phyloP scores from a whole-genome alignment of 2,329 filamentous ascomycete genomes.

The Aspergillus sojae region DNA sequence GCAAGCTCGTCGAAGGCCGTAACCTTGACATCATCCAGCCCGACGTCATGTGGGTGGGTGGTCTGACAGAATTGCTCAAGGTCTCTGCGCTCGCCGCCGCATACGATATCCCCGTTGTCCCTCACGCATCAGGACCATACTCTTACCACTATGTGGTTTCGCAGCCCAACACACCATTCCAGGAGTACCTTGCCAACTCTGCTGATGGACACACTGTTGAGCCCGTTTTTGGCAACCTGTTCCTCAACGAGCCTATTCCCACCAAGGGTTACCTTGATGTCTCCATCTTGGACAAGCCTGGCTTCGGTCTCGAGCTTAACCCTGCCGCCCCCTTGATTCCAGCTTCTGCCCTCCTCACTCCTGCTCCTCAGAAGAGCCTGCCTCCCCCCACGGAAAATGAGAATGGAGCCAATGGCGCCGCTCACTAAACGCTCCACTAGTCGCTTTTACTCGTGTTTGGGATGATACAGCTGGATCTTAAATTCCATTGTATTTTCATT shows the following conservation, averaged over 20 bases:
- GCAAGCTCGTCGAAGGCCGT: slow-evolving; percentile 86
- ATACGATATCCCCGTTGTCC: slow-evolving; percentile 92
- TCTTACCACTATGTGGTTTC: slow-evolving; percentile 96
- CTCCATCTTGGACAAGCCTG: slow-evolving; percentile 80
- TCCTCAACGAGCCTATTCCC: slow-evolving; percentile 87
- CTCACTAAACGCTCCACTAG: slow-evolving; percentile 2
- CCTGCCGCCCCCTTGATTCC: slow-evolving; percentile 78
- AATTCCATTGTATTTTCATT: neutral
- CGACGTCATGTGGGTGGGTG: slow-evolving; percentile 97
- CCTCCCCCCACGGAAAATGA: slow-evolving; percentile 37
- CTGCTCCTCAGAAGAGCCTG: slow-evolving; percentile 56
- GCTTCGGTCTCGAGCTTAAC: slow-evolving; percentile 87
- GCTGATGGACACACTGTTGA: slow-evolving; percentile 86
- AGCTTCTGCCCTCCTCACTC: slow-evolving; percentile 71
- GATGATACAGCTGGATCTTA: neutral
- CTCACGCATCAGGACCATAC: slow-evolving; percentile 92
- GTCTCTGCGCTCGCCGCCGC: slow-evolving; percentile 86
- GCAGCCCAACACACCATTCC: slow-evolving; percentile 90
- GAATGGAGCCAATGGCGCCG: slow-evolving; percentile 25
- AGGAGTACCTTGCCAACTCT: slow-evolving; percentile 93
- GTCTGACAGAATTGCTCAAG: slow-evolving; percentile 87
- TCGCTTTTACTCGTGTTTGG: neutral
- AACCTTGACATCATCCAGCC: slow-evolving; percentile 94
- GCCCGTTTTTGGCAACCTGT: slow-evolving; percentile 90
- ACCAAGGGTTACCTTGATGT: slow-evolving; percentile 79